Conservation (phyloP, 2,329 filamentous ascomycete species). For the Fusarium sp. region DNA sequence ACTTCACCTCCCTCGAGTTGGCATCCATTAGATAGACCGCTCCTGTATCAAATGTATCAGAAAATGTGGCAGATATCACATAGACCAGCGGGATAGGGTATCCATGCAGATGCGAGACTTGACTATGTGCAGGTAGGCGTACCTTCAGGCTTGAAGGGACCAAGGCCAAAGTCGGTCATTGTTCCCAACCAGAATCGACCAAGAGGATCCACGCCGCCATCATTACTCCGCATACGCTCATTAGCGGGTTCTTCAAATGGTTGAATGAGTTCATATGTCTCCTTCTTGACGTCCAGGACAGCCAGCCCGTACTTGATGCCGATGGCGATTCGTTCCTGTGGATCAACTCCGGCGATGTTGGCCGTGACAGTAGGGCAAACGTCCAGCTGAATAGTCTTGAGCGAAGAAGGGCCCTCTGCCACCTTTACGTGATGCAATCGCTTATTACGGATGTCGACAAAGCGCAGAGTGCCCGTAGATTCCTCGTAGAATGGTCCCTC, state of each 20-base stretch:
- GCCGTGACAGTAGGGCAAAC: slow-evolving; percentile 77
- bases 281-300: slow-evolving; percentile 77
- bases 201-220: slow-evolving; percentile 84
- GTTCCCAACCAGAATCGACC: slow-evolving; percentile 88
- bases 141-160: slow-evolving; percentile 74
- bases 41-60: slow-evolving; percentile 63
- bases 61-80: background rate
- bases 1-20: slow-evolving; percentile 71
- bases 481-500: slow-evolving; percentile 84
- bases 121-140: slow-evolving; percentile 24
- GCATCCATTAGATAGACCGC: slow-evolving; percentile 80
- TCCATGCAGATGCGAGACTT: background rate
- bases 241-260: slow-evolving; percentile 63
- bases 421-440: slow-evolving; percentile 81
- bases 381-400: slow-evolving; percentile 73
- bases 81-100: background rate
- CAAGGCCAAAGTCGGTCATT: slow-evolving; percentile 81
- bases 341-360: slow-evolving; percentile 79
- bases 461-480: slow-evolving; percentile 76
- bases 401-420: slow-evolving; percentile 71
- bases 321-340: slow-evolving; percentile 77
- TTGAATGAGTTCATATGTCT: slow-evolving; percentile 67
- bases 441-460: slow-evolving; percentile 86
- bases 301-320: slow-evolving; percentile 88
- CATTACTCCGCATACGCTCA: slow-evolving; percentile 79